Base-by-base conservation (phyloP, 768 basidiomycete genomes). In the Clitopilus hobsonii region DNA sequence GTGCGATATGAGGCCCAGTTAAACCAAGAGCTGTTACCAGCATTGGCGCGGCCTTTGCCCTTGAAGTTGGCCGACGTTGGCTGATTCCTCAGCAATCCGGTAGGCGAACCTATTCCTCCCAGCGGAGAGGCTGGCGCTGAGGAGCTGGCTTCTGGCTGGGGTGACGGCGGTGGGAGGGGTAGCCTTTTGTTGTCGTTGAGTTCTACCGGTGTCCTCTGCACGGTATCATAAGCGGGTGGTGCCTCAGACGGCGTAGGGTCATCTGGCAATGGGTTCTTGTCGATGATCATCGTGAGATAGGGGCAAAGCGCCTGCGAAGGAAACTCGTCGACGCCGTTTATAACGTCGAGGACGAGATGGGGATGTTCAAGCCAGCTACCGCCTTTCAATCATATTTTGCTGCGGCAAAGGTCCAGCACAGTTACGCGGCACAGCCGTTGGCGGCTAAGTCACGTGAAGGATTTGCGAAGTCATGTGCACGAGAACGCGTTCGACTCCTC, bases 211-310 rank as follows among this genome's bases (percentile, higher is more conserved):
- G 51, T 24, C 24, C 52, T 49, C 1, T 54, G 27, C 18, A 67
- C 45, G 20, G 65, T 58, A 14, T 76, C 74, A 51, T 76, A 77
- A 0, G 75, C 71, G 22, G 74, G 74, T 3, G 76, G 76, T 26
- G 73, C 69, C 38, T 76, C 74, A 4, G 55, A 16, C 0, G 74
- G 73, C 2, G 69, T 71, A 11, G 68, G 66, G 45, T 75, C 73
- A 29, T 75, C 67, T 0, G 73, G 73, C n/a, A 73, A 57, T 16
- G 69, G 65, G 5, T 60, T 62, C 53, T 75, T 76, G 0, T 62
- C 60, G 27, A 68, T 58, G 29, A 69, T 65, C 69, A 69, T 69
- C 38, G 29, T 53, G 23, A 8, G 41, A 51, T 27, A 22, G 14
- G 10, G 26, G 11, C 26, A 27, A 26, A 16, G 49, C 27, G 22